Base-by-base conservation (phyloP, 441 rosid species). In the Gossypium gossypioides region DNA sequence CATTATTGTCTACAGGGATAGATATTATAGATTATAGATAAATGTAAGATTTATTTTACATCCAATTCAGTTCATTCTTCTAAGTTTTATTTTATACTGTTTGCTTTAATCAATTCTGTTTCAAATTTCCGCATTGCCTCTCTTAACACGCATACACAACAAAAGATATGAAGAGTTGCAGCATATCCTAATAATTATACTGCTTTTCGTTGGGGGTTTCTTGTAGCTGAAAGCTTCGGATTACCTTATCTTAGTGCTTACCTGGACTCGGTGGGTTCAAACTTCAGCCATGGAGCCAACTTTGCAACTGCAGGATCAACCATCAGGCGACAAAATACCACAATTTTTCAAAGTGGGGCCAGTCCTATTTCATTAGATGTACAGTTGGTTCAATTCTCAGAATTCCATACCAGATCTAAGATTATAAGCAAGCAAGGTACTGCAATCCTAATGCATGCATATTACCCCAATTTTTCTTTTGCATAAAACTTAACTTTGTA, bases 261-360 rank as follows among this genome's bases (percentile, higher is more conserved):
- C 77, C 71, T 91, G 54, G 90, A 91, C 24, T 85, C 94, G 1
- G 66, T 32, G 4, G 96, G 89, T 13, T 82, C 90, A 40, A 93
- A 89, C 76, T 89, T 88, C 79, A 89, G 86, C 75, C 91, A 91
- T 60, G 98, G 97, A 75, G 94, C 90, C 13, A 91, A 93, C 58
- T 93, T 91, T 62, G 97, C 98, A 21, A 88, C 92, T 3, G 93
- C 92, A 10, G 96, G 97, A 2, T 88, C 97, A 61, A 91, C 94
- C 74, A 71, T 89, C 21, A 77, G 90, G 7, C 89, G 89, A 29
- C 90, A 82, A 29, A 87, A 81, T 80, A 66, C 84, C 4, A 86
- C 88, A 51, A 75, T 76, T 18, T 69, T 70, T 27, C 90, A 89
- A 66, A 52, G 86, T 46, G 98, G 93, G 9, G 74, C 37, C 22